Percentiles rank a stretch among this genome's conserved stretches.
phyloP scores from a whole-genome alignment of 192 early-diverging fungal species.

The Jimgerdemannia flammicorona region DNA sequence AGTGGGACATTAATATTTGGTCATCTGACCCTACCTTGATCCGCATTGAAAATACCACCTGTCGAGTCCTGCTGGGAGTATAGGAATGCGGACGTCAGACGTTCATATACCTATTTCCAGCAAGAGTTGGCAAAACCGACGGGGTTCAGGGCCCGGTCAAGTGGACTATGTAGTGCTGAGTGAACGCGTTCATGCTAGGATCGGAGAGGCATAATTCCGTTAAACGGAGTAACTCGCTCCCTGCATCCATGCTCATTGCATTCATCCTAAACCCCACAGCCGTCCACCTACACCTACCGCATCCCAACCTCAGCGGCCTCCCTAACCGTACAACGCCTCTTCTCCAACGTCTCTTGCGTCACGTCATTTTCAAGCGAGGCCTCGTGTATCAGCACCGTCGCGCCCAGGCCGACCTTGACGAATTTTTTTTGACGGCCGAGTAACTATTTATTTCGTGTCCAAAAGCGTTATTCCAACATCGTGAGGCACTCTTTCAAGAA shows the following conservation, averaged over 20 bases:
- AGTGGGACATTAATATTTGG: too few relatives aligned
- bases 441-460: constrained; percentile 37
- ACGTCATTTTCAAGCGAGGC: constrained; percentile 83
- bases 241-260: background rate
- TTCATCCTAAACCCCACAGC: too few relatives aligned
- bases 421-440: constrained; percentile 87
- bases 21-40: too few relatives aligned
- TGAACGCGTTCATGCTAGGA: constrained; percentile 76
- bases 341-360: constrained; percentile 65
- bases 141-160: too few relatives aligned
- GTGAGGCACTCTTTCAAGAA: too few relatives aligned
- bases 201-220: background rate
- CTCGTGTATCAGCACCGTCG: constrained; percentile 87
- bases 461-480: background rate
- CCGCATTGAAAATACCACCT: too few relatives aligned
- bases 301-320: constrained; percentile 85
- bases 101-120: too few relatives aligned
- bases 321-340: constrained; percentile 79
- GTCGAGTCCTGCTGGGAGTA: too few relatives aligned
- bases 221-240: background rate
- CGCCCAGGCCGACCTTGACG: constrained; percentile 60
- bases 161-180: too few relatives aligned
- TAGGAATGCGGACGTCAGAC: too few relatives aligned
- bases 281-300: constrained; percentile 31
- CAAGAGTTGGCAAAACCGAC: too few relatives aligned